phyloP scores from a whole-genome alignment of 352 stramenopile genomes.

The Pythium guiyangense region DNA sequence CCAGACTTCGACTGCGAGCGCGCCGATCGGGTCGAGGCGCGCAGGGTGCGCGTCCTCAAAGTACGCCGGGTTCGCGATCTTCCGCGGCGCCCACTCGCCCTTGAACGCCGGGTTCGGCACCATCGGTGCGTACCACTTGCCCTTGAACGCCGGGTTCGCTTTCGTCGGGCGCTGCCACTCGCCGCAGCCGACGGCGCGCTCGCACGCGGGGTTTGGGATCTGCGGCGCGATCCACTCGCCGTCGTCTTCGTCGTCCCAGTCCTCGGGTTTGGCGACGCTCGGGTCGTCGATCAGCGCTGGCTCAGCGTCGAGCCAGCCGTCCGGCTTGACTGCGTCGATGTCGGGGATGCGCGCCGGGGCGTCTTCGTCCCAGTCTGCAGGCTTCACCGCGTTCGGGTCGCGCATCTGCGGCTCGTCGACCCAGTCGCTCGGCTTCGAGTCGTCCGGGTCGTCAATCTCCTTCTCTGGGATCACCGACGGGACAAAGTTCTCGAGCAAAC shows the following conservation, averaged over 20 bases:
- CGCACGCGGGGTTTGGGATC: slow-evolving; percentile 89
- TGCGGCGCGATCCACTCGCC: slow-evolving; percentile 88
- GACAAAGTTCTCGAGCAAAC: slow-evolving; percentile 76
- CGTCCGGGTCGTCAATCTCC: slow-evolving; percentile 90
- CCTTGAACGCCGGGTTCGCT: slow-evolving; percentile 90
- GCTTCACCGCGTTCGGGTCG: slow-evolving; percentile 85
- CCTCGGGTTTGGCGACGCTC: slow-evolving; percentile 74
- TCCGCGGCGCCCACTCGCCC: slow-evolving; percentile 84
- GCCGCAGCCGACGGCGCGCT: slow-evolving; percentile 83
- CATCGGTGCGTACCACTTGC: slow-evolving; percentile 88
- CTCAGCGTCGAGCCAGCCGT: slow-evolving; percentile 89
- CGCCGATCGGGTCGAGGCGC: slow-evolving; percentile 84
- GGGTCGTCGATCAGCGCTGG: slow-evolving; percentile 76
- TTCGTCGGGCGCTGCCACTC: slow-evolving; percentile 87
- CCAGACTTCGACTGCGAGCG: slow-evolving; percentile 90
- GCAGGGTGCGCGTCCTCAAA: slow-evolving; percentile 82
- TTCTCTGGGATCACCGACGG: slow-evolving; percentile 85
- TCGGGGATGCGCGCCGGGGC: slow-evolving; percentile 85
- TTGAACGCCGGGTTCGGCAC: slow-evolving; percentile 93
- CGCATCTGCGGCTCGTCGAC: slow-evolving; percentile 87
- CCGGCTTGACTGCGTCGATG: slow-evolving; percentile 80
- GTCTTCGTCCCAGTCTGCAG: slow-evolving; percentile 92
- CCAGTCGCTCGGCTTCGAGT: slow-evolving; percentile 92
- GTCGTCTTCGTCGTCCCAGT: slow-evolving; percentile 94
- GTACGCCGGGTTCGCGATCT: slow-evolving; percentile 89